Evolutionary conservation across 2,329 filamentous ascomycete genomes (phyloP), one percentile per base, ranked within the genome.

Genomic region (Cladophialophora immunda): DNA sequence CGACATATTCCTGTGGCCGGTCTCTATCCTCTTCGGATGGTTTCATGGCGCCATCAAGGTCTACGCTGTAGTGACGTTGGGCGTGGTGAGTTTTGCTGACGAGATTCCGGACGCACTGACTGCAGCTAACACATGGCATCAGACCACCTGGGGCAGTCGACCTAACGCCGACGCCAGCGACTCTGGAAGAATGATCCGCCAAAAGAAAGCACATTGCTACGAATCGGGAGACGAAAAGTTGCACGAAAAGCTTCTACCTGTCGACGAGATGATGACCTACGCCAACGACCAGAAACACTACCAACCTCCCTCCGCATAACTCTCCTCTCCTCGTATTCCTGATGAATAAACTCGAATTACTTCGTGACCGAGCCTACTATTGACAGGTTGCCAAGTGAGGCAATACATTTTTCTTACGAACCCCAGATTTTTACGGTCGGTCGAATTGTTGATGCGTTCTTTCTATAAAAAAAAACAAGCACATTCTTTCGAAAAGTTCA

Each of bases 101-200:
- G 11, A 54, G 9, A 11, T 47, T 5, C 13, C 8, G 30, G 19
- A 62, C 29, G 13, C n/a, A 15, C 25, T 27, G 47, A 53, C 6
- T 56, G 72, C 74, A 64, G 72, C 68, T 64, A 73, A 73, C 57
- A 70, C 36, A 27, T 60, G 55, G 66, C 54, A 59, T 66, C 76
- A 97, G 94, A 97, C 94, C 53, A 94, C 93, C 60, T 97, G 94
- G 94, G 94, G 94, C 76, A 97, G 93, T 81, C 90, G 94, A 79
- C 92, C 93, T 74, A 94, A 95, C 74, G 94, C 93, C 76, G 94
- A 97, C 79, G 86, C 90, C 72, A 91, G 96, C 79, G 91, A 96
- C 79, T 86, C 86, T 70, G 85, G 88, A 73, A 89, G 91, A 75
- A 88, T 92, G 82, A 86, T 74, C 54, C 70, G 64, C 53, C 70